Base-by-base conservation (phyloP, 208 protist genomes). In the Trypanosomatidae sp. region DNA sequence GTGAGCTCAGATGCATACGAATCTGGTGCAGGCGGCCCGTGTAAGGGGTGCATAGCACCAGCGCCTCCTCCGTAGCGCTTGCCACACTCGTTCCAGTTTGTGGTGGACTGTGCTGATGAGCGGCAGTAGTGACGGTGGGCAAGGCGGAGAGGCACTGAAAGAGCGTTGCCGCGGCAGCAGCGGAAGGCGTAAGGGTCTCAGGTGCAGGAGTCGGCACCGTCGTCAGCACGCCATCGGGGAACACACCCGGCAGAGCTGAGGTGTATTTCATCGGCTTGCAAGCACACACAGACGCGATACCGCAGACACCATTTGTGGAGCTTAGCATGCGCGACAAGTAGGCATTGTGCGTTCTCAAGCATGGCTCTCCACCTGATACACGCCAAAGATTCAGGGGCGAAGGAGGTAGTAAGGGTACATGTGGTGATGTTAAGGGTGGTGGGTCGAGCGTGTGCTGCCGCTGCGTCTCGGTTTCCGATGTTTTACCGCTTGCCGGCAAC, bases 21-120 rank as follows among this genome's bases (percentile, higher is more conserved):
- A 98, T 96, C 69, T 98, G 96, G 80, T 98, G 95, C 58, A 93
- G 86, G 8, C 95, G 84, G 6, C 96, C 96, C 5, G 96, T 97
- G 56, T 97, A 85, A 25, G 96, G 96, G 28, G 91, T 83, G 72
- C 91, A 97, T 12, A 91, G 76, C 28, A 97, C 68, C n/a, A 98
- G 67, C 36, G 59, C 71, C 74, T 65, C 76, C 44, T 25, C 36
- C 10, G 39, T 36, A 49, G 30, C 46, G 30, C 25, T 58, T 9
- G 19, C 52, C 30, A 47, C 17, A 9, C 2, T 7, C 19, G 36
- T 65, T 28, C 22, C 39, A 41, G 60, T 17, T 4, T 47, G 39
- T 39, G 1, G 39, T 10, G 10, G n/a, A 65, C 39, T 25, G 22
- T 46, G 17, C 36, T 39, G 36, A 22, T 2, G 39, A 5, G 39